phyloP scores from a whole-genome alignment of 2,329 filamentous ascomycete species.

The Elsinoe arachidis region DNA sequence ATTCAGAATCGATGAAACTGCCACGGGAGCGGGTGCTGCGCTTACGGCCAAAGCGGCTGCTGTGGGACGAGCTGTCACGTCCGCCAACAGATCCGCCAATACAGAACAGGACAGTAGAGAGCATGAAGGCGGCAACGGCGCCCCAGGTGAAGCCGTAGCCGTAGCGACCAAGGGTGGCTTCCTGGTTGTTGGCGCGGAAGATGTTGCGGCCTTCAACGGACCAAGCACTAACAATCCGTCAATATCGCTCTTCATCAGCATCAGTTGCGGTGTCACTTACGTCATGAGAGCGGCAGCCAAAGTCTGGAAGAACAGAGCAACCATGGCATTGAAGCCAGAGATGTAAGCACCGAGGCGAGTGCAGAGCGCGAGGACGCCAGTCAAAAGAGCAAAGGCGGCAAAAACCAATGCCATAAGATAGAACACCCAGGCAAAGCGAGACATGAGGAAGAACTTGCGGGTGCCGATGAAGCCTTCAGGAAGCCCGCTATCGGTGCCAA shows the following conservation, averaged over 20 bases:
- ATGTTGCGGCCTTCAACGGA: slow-evolving; percentile 62
- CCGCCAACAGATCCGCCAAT: slow-evolving; percentile 36
- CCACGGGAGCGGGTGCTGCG: slow-evolving; percentile 41
- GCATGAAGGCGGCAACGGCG: slow-evolving; percentile 55
- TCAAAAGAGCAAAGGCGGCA: slow-evolving; percentile 57
- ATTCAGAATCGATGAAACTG: slow-evolving; percentile 48
- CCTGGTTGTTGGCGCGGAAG: slow-evolving; percentile 49
- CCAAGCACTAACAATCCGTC: slow-evolving; percentile 42
- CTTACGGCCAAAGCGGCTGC: slow-evolving; percentile 40
- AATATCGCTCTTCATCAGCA: slow-evolving; percentile 18
- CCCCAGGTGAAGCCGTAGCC: slow-evolving; percentile 73
- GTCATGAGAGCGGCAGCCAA: slow-evolving; percentile 66
- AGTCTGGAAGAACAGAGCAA: slow-evolving; percentile 61
- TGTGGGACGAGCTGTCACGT: slow-evolving; percentile 34
- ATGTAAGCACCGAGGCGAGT: slow-evolving; percentile 62
- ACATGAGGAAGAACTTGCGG: slow-evolving; percentile 70
- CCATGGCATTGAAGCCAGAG: slow-evolving; percentile 47
- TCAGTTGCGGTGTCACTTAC: slow-evolving; percentile 40
- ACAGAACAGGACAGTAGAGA: slow-evolving; percentile 61
- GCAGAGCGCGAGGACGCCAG: slow-evolving; percentile 60
- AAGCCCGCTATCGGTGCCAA: slow-evolving; percentile 45
- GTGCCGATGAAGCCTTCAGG: slow-evolving; percentile 48
- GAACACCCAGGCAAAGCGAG: slow-evolving; percentile 89
- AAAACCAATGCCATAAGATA: slow-evolving; percentile 80
- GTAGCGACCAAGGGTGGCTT: slow-evolving; percentile 55